Evolutionary conservation across 2,329 filamentous ascomycete species (phyloP).

Genomic region (Talaromyces atroroseus): DNA sequence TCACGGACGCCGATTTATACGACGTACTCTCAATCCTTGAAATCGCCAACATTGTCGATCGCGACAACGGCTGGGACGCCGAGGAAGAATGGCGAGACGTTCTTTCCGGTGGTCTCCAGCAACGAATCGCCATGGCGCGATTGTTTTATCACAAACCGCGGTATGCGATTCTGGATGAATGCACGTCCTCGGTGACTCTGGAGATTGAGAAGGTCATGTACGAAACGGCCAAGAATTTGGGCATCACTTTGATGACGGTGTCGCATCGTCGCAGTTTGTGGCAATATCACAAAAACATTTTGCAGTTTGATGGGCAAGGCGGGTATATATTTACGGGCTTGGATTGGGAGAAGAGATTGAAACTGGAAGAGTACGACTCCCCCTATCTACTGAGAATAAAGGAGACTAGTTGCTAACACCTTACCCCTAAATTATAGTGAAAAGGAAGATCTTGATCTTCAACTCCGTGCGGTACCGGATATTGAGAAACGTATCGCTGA

Average conservation of each 20-base stretch:
- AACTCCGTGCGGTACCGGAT: slow-evolving; percentile 79
- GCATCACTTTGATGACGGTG: slow-evolving; percentile 95
- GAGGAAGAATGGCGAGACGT: slow-evolving; percentile 97
- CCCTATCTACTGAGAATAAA: not conserved
- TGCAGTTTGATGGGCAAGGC: slow-evolving; percentile 96
- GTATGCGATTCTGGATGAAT: slow-evolving; percentile 96
- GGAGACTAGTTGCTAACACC: not conserved
- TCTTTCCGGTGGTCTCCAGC: slow-evolving; percentile 84
- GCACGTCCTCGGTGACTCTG: slow-evolving; percentile 88
- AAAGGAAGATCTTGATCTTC: slow-evolving; percentile 85
- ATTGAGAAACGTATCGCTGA: slow-evolving; percentile 80
- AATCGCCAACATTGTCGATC: slow-evolving; percentile 74
- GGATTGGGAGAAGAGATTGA: slow-evolving; percentile 78
- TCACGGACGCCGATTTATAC: slow-evolving; percentile 75
- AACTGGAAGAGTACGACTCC: slow-evolving; percentile 68
- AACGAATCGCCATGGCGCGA: slow-evolving; percentile 92
- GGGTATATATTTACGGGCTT: slow-evolving; percentile 82
- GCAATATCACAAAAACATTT: slow-evolving; percentile 91
- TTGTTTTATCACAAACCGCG: slow-evolving; percentile 89
- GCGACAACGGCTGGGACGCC: slow-evolving; percentile 80
- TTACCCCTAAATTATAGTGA: slow-evolving; percentile 51
- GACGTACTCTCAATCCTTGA: slow-evolving; percentile 72
- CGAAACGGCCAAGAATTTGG: slow-evolving; percentile 83
- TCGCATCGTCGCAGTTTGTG: slow-evolving; percentile 85
- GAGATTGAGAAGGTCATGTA: slow-evolving; percentile 97